Conservation (phyloP, 1,139 yeast genomes). For the Zygosaccharomyces pseudobailii region DNA sequence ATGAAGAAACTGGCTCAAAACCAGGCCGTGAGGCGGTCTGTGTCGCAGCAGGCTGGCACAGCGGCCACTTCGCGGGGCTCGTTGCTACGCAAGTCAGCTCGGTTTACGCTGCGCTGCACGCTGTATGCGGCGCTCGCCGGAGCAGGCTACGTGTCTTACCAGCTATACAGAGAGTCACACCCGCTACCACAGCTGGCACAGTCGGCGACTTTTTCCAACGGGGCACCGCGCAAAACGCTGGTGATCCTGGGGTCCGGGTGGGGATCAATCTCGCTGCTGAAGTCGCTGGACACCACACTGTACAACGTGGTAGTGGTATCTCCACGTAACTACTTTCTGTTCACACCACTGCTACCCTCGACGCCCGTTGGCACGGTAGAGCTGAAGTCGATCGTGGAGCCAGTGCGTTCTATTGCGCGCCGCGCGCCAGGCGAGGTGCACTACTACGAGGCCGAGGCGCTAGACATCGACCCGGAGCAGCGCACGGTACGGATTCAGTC, state of each 20-base stretch:
- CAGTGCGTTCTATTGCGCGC: slow-evolving; percentile 66
- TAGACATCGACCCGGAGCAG: slow-evolving; percentile 67
- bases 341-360: slow-evolving; percentile 90
- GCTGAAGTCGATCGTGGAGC: slow-evolving; percentile 85
- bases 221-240: slow-evolving; percentile 78
- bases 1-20: background rate
- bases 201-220: slow-evolving; percentile 55
- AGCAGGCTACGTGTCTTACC: slow-evolving; percentile 49
- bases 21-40: background rate
- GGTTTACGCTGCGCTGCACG: slow-evolving; percentile 34
- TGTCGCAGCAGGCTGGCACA: background rate
- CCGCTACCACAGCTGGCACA: slow-evolving; percentile 59
- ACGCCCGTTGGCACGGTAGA: slow-evolving; percentile 94
- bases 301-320: slow-evolving; percentile 88
- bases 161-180: slow-evolving; percentile 56
- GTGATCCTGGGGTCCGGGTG: slow-evolving; percentile 92
- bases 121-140: slow-evolving; percentile 39
- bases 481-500: slow-evolving; percentile 60
- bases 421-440: slow-evolving; percentile 73
- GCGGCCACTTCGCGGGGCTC: slow-evolving; percentile 12
- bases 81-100: slow-evolving; percentile 30
- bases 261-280: slow-evolving; percentile 82
- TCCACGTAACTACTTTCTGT: slow-evolving; percentile 90
- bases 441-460: slow-evolving; percentile 91
- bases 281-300: slow-evolving; percentile 76